Base-by-base conservation (phyloP, 768 basidiomycete species). In the Ramaria rubella region DNA sequence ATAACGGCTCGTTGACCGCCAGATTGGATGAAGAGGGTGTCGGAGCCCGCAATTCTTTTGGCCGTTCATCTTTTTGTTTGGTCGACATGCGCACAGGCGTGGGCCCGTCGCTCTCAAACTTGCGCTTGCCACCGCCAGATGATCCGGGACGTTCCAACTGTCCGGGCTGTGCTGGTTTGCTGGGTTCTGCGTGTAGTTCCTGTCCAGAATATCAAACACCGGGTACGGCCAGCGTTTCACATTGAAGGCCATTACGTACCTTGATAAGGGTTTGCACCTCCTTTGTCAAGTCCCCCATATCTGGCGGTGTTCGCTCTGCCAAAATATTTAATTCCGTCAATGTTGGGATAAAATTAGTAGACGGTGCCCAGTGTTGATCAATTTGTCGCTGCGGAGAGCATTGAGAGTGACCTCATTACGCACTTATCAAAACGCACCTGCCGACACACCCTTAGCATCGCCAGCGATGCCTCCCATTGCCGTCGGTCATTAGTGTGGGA, bases 331-430 rank as follows among this genome's bases (percentile, higher is more conserved):
- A 19, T 23, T 60, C 63, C 58, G 64, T 67, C 59, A 79, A 62
- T 17, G 69, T 65, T 36, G 69, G 62, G 24, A 70, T 60, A 38
- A 81, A 64, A 60, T 75, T 67, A 51, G 70, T 56, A 19, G 79
- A 76, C 24, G 76, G 61, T 29, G 61, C 67, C 81, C 79, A 81
- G 40, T 64, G 58, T 55, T 71, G 70, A 34, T 65, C 64, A 43
- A 70, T 64, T 68, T 75, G 74, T 46, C 76, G 76, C 80, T 81
- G 62, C 30, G 58, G 55, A 67, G 62, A 30, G 65, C 54, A 11
- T 65, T 38, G 14, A 61, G 62, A 63, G 65, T 55, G 5, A 24
- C 40, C 26, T 11, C 11, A 15, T 23, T 50, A 57, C 27, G 52
- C 56, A 43, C 34, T 38, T 23, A 23, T 27, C 43, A 31, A n/a